Evolutionary conservation across 306 rosid species (phyloP).

Genomic region (Lupinus albus): DNA sequence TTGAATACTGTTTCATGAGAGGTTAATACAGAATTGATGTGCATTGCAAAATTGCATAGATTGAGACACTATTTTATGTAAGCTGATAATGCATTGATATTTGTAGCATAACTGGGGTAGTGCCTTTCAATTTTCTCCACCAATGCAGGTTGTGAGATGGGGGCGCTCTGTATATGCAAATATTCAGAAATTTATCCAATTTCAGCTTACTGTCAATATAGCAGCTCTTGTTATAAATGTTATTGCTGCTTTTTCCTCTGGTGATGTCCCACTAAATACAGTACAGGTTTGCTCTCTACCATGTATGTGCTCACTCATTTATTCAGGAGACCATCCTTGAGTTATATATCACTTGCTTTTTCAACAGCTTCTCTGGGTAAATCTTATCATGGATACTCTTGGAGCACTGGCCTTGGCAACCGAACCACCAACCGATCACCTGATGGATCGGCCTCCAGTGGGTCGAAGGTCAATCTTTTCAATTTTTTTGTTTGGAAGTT

Average conservation of each 20-base stretch:
- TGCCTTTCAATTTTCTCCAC: conserved; percentile 25
- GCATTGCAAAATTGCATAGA: neutral
- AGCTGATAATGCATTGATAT: conserved; percentile 18
- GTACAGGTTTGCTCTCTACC: conserved; percentile 73
- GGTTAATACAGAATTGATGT: conserved; percentile 2
- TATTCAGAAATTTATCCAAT: conserved; percentile 97
- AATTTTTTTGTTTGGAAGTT: neutral
- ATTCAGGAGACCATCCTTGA: conserved; percentile 24
- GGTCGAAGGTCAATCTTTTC: conserved; percentile 66
- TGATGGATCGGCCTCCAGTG: conserved; percentile 79
- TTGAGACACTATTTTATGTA: neutral
- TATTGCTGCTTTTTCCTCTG: conserved; percentile 83
- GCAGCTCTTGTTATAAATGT: conserved; percentile 93
- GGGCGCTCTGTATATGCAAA: conserved; percentile 95
- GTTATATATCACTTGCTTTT: conserved; percentile 21
- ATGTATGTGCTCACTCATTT: conserved; percentile 24
- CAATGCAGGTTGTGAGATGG: conserved; percentile 90
- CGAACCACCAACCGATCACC: conserved; percentile 94
- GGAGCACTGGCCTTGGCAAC: conserved; percentile 98
- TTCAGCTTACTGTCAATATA: conserved; percentile 92
- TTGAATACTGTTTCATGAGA: conserved; percentile 4
- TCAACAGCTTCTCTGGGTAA: conserved; percentile 94
- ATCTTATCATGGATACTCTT: conserved; percentile 98
- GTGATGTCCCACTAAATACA: conserved; percentile 88
- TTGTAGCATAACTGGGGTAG: conserved; percentile 13